These are phyloP conservation scores for Voacanga thouarsii DNA, from an alignment of 257 asterid genomes.

Conservation along the genomic window DNA sequence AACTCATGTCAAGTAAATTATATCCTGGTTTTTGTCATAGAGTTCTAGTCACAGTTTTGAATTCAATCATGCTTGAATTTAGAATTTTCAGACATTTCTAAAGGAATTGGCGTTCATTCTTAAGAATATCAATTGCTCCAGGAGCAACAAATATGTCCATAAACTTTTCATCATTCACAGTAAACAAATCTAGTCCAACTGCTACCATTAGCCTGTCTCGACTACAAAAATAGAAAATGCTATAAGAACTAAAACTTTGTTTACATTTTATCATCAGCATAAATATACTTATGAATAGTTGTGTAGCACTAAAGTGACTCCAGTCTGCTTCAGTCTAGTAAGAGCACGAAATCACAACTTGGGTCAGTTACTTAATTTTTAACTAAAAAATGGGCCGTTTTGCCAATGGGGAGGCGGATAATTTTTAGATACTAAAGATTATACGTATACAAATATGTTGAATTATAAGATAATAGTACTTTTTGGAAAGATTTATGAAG, in stretches of 20 bases:
- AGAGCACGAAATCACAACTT: no score
- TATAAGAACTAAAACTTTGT: no score
- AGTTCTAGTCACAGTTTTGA: conserved; percentile 72
- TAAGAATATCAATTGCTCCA: conserved; percentile 69
- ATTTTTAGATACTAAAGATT: not conserved
- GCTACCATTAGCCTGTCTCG: no score
- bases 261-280: no score
- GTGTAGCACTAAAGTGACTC: no score
- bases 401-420: not conserved
- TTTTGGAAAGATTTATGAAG: no score
- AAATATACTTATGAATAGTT: no score
- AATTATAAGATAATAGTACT: not conserved
- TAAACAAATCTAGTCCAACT: conserved; percentile 78
- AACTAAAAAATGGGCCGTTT: not conserved
- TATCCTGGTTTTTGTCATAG: conserved; percentile 55
- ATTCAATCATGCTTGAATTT: conserved; percentile 75
- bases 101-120: conserved; percentile 55
- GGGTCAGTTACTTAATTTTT: no score
- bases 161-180: conserved; percentile 70
- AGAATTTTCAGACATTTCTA: conserved; percentile 72
- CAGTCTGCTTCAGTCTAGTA: no score
- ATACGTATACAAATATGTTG: not conserved
- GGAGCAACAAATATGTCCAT: conserved; percentile 97
- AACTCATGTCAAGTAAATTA: no score
- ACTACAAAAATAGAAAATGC: no score